Percentiles rank a stretch among this genome's conserved stretches.
Conservation (phyloP, 108 stramenopile genomes). For the Conticribra weissflogii region DNA sequence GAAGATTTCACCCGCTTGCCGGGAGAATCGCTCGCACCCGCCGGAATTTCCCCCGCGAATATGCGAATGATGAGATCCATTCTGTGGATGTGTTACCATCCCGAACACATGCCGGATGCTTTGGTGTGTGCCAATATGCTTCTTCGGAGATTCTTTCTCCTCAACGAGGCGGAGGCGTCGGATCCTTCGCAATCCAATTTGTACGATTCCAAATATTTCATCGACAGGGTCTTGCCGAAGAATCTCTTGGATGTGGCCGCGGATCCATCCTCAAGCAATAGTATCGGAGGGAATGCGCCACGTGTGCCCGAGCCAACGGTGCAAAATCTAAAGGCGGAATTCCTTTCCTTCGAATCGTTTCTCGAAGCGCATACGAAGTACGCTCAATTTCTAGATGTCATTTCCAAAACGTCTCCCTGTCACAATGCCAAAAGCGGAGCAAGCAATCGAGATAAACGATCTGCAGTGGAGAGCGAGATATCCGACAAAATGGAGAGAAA, state of each 20-base stretch:
- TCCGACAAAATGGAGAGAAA: constrained; percentile 53
- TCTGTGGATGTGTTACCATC: constrained; percentile 66
- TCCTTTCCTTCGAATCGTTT: constrained; percentile 27
- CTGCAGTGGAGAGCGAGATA: constrained; percentile 50
- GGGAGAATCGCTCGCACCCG: constrained; percentile 45
- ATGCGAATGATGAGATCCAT: constrained; percentile 61
- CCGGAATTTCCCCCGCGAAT: constrained; percentile 34
- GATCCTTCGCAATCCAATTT: constrained; percentile 15
- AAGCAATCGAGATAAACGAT: constrained; percentile 5
- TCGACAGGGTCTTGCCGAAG: constrained; percentile 30
- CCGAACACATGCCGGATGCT: constrained; percentile 65
- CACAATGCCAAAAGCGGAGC: constrained; percentile 25
- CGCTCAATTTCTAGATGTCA: constrained; percentile 34
- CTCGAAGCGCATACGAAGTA: constrained; percentile 40
- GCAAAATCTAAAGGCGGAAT: constrained; percentile 40
- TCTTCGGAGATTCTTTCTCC: constrained; percentile 63
- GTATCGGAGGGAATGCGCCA: constrained; percentile 10
- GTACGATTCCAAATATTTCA: constrained; percentile 26
- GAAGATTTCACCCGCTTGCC: constrained; percentile 41
- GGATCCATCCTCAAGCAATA: constrained; percentile 11
- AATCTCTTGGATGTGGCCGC: constrained; percentile 37
- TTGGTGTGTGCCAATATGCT: constrained; percentile 74
- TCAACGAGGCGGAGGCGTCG: constrained; percentile 7
- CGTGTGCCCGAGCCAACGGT: constrained; percentile 20
- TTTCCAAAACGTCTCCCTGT: constrained; percentile 38